Percentiles rank a stretch among this genome's conserved stretches.
phyloP scores from a whole-genome alignment of 2,329 filamentous ascomycete genomes.

The Trichophyton benhamiae region DNA sequence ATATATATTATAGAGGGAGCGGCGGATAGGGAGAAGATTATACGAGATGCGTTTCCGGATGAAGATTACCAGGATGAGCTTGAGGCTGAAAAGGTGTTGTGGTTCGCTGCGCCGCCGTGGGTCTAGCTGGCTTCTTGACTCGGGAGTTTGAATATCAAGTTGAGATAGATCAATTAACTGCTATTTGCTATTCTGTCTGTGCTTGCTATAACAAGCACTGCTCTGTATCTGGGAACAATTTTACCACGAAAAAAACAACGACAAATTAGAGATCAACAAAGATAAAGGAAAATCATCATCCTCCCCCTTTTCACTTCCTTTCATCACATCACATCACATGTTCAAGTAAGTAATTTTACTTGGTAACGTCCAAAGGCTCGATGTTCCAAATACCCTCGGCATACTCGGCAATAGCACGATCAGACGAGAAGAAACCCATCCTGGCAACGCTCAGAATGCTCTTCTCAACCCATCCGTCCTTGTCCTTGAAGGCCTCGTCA shows the following conservation, averaged over 20 bases:
- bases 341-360: background rate
- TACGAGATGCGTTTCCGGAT: background rate
- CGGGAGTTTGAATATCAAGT: no score
- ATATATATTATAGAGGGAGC: slow-evolving; percentile 1
- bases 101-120: background rate
- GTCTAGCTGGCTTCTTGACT: no score
- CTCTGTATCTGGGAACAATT: no score
- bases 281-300: no score
- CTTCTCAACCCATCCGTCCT: slow-evolving; percentile 86
- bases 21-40: background rate
- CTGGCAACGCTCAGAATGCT: slow-evolving; percentile 74
- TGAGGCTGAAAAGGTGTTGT: background rate
- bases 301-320: no score
- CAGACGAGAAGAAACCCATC: slow-evolving; percentile 96
- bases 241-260: no score
- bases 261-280: no score
- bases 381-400: slow-evolving; percentile 96
- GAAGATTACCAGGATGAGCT: background rate
- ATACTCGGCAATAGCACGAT: slow-evolving; percentile 94
- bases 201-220: no score
- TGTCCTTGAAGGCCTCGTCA: slow-evolving; percentile 81
- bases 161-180: no score
- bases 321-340: no score
- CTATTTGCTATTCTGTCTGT: no score
- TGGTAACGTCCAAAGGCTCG: slow-evolving; percentile 52